Evolutionary conservation across 495 filamentous ascomycete genomes (phyloP), one percentile per base, ranked within the genome.

Genomic region (Glarea lozoyensis): DNA sequence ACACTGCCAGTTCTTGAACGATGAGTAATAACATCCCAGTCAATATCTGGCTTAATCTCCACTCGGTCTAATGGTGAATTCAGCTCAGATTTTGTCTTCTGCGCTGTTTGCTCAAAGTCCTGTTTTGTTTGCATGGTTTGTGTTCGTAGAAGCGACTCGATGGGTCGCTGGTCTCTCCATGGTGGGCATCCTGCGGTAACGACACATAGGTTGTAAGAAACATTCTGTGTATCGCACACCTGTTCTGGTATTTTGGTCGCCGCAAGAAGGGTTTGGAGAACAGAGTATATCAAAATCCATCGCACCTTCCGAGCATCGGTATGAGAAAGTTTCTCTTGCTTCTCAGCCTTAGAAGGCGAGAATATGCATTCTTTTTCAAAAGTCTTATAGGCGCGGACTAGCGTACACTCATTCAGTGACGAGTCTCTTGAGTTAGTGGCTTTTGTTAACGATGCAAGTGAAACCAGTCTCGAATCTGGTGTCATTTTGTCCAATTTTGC

Each of bases 251-350:
- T 32, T 7, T 57, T 48, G 3, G 66, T 65, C 23, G 59, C 73
- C 32, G 68, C 72, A 10, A 68, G 70, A 20, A 86, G 63, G 3
- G 77, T 73, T 51, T 88, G 83, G 30, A 85, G 67, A 11, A 76
- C 67, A 20, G 74, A 69, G 46, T 88, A 88, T 21, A 87, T 68
- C 29, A 87, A 53, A 4, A 85, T 67, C 83, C 83, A 88, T 19
- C 83, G 76, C 23, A 79, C 70, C 48, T 77, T 78, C 17, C 79
- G 73, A 13, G 73, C 72, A 22, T 81, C 79, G 33, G 61, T 54
- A n/a, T 60, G 65, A 4, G 65, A 65, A 1, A 68, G 34, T 38
- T 60, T 66, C 37, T 71, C 63, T 2, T 46, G 25, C 22, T 55
- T 64, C n/a, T 65, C 61, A 10, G 43, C 45, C 45, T 64, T 70